These are phyloP conservation scores for Amaranthus palmeri DNA, from an alignment of 148 eudicot genomes.

Conservation along the genomic window DNA sequence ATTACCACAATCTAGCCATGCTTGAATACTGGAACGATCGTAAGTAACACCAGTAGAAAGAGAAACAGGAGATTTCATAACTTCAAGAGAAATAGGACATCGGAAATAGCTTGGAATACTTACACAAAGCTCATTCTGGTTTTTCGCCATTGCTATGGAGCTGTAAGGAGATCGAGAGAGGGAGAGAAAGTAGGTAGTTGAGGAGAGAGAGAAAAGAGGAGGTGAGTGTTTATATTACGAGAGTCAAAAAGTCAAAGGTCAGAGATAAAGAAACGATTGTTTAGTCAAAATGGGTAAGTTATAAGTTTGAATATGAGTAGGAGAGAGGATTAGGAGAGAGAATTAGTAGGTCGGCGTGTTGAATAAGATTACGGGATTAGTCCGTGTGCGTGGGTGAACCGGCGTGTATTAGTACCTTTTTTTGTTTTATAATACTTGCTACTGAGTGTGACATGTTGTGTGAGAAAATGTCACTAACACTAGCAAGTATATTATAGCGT, in stretches of 20 bases:
- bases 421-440: no score
- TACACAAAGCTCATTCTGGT: conserved; percentile 30
- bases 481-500: no score
- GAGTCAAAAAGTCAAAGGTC: conserved; percentile 25
- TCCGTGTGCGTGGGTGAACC: conserved; percentile 5
- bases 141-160: conserved; percentile 13
- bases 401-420: neutral
- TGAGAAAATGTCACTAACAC: no score
- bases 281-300: conserved; percentile 19
- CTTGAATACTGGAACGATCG: conserved; percentile 60
- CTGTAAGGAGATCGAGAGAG: no score
- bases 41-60: conserved; percentile 70
- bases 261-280: neutral
- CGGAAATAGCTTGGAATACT: conserved; percentile 50
- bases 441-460: no score
- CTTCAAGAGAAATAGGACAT: conserved; percentile 63
- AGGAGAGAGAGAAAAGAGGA: neutral
- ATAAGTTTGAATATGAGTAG: conserved; percentile 1
- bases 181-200: neutral
- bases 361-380: neutral
- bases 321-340: neutral
- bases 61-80: conserved; percentile 64
- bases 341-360: neutral
- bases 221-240: neutral
- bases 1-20: conserved; percentile 62